Percentiles rank a stretch among this genome's conserved stretches.
Evolutionary conservation across 2,329 filamentous ascomycete genomes (phyloP).

Genomic region (Madurella fahalii): DNA sequence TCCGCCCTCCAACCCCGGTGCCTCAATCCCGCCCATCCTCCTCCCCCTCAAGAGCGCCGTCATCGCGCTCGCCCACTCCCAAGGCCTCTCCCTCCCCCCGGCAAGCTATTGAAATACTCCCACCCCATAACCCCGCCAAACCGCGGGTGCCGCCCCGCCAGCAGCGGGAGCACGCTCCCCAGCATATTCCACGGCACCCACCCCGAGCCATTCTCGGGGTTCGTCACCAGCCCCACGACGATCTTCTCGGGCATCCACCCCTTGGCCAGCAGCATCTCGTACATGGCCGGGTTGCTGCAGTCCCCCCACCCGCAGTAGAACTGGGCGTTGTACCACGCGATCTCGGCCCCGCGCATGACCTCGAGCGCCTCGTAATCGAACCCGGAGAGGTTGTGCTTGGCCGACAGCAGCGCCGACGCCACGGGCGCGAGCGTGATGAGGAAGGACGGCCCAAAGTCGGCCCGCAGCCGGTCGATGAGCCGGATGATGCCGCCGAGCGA

Average conservation of each 20-base stretch:
- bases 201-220: constrained; percentile 64
- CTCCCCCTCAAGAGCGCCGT: constrained; percentile 38
- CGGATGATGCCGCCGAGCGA: constrained; percentile 58
- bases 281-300: constrained; percentile 48
- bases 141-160: constrained; percentile 55
- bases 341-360: constrained; percentile 55
- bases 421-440: constrained; percentile 76
- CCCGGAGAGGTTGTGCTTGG: constrained; percentile 64
- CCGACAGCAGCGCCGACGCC: constrained; percentile 63
- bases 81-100: constrained; percentile 57
- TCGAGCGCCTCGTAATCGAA: constrained; percentile 73
- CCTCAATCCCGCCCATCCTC: constrained; percentile 6
- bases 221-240: constrained; percentile 71
- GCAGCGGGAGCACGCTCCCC: constrained; percentile 50
- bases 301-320: constrained; percentile 84
- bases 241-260: constrained; percentile 67
- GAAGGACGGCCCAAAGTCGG: constrained; percentile 63
- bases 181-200: constrained; percentile 59
- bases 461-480: constrained; percentile 59
- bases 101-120: constrained; percentile 76
- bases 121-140: constrained; percentile 83
- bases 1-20: constrained; percentile 3
- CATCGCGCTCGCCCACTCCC: constrained; percentile 70
- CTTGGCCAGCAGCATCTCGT: constrained; percentile 42
- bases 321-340: constrained; percentile 78